These are phyloP conservation scores for Hemerocallis citrina DNA, from an alignment of 106 monocot genomes.

Conservation along the genomic window DNA sequence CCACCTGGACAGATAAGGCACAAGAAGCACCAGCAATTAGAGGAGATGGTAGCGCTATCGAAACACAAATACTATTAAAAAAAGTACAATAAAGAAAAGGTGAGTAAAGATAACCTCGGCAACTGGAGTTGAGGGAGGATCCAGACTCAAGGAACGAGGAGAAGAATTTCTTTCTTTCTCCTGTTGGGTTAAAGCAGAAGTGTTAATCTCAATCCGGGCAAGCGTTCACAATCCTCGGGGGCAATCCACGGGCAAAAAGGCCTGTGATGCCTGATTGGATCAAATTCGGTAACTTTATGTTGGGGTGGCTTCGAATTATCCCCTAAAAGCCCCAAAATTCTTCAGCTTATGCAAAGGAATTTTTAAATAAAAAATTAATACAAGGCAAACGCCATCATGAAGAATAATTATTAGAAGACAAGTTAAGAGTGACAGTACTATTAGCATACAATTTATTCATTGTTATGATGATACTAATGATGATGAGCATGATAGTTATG, in stretches of 20 bases:
- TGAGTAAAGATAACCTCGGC: constrained; percentile 42
- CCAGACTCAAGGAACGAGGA: not conserved
- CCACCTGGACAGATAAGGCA: constrained; percentile 31
- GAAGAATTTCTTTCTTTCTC: constrained; percentile 22
- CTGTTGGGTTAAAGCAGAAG: constrained; percentile 49
- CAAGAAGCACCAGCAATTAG: not conserved
- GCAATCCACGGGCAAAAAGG: constrained; percentile 89
- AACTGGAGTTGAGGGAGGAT: constrained; percentile 17
- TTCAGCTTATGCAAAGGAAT: not conserved
- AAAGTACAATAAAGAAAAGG: not conserved
- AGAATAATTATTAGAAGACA: too few species aligned
- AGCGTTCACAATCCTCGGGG: constrained; percentile 24
- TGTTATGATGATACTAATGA: too few species aligned
- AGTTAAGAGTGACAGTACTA: too few species aligned
- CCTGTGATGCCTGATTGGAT: constrained; percentile 85
- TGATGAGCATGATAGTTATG: too few species aligned
- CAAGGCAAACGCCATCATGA: too few species aligned
- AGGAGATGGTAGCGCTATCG: not conserved
- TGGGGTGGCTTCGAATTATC: constrained; percentile 1
- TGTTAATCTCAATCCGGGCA: constrained; percentile 74
- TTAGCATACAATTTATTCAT: too few species aligned
- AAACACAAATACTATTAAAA: not conserved
- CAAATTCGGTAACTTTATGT: constrained; percentile 33
- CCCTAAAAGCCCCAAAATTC: constrained; percentile 12
- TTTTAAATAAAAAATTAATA: too few species aligned